Percentiles rank a stretch among this genome's conserved stretches.
These are phyloP conservation scores for Cryptosporidium andersoni DNA, from an alignment of 169 alveolate genomes.

Conservation along the genomic window DNA sequence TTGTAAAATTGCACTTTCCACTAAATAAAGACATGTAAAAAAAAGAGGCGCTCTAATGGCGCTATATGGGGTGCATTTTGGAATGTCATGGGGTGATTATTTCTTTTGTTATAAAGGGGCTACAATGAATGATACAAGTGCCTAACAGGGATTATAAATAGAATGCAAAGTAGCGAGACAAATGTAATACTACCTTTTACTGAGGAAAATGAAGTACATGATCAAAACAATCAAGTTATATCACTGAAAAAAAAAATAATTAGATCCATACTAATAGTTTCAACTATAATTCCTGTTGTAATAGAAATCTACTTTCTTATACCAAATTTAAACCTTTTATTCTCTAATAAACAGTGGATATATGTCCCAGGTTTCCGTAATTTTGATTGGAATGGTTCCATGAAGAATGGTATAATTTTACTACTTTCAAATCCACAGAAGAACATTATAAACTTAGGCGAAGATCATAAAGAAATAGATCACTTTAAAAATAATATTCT, in stretches of 20 bases:
- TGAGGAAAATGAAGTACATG: conserved; percentile 23
- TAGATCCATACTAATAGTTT: conserved; percentile 17
- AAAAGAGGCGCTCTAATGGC: too few species aligned
- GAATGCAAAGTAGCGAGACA: not conserved
- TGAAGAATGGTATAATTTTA: not conserved
- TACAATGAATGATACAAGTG: too few species aligned
- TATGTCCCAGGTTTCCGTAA: conserved; percentile 7
- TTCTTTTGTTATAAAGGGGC: too few species aligned
- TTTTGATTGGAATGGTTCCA: not conserved
- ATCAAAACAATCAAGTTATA: not conserved
- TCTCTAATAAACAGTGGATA: conserved; percentile 47
- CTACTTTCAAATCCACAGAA: not conserved
- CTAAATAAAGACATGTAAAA: too few species aligned
- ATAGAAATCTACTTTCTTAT: conserved; percentile 31
- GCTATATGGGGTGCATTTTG: too few species aligned
- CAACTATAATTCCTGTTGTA: conserved; percentile 20
- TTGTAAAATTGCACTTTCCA: too few species aligned
- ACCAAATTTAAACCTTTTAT: conserved; percentile 22
- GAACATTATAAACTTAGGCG: not conserved
- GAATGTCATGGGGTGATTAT: too few species aligned
- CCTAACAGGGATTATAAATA: too few species aligned
- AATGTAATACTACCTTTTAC: not conserved
- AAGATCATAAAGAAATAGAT: not conserved
- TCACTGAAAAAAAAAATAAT: conserved; percentile 15
- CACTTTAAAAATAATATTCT: not conserved